Percentiles rank a stretch among this genome's conserved stretches.
These are phyloP conservation scores for Fomitopsis serialis DNA, from an alignment of 768 basidiomycete genomes.

Conservation along the genomic window DNA sequence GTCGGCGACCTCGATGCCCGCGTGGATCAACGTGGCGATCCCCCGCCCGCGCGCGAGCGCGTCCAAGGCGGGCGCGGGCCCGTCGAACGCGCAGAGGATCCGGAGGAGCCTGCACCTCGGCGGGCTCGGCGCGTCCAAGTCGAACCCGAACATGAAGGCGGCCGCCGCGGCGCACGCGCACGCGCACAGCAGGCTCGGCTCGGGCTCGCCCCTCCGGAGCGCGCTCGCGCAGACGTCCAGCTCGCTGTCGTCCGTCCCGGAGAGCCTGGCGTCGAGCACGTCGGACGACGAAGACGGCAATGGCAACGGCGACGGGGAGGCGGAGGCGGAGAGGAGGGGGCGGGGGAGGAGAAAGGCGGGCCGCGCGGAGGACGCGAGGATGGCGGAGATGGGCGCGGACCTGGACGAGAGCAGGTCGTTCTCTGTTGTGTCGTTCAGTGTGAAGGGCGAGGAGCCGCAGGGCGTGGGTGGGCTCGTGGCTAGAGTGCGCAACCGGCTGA, in stretches of 20 bases:
- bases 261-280: background rate
- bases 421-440: background rate
- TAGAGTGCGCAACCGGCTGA: background rate
- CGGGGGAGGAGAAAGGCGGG: no score
- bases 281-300: no score
- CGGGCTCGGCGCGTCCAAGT: background rate
- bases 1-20: background rate
- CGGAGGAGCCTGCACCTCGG: background rate
- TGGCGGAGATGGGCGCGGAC: background rate
- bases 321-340: no score
- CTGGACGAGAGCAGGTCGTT: background rate
- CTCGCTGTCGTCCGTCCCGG: background rate
- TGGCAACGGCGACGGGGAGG: no score
- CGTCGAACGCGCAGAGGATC: background rate
- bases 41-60: background rate
- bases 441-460: background rate
- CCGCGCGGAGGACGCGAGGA: no score
- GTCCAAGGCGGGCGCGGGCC: background rate
- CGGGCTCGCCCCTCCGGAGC: no score
- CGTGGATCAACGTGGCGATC: background rate
- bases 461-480: background rate
- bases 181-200: no score
- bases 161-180: no score
- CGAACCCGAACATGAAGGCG: no score
- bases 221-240: background rate